Evolutionary conservation across 768 basidiomycete genomes (phyloP).

Genomic region (Paxillus involutus): DNA sequence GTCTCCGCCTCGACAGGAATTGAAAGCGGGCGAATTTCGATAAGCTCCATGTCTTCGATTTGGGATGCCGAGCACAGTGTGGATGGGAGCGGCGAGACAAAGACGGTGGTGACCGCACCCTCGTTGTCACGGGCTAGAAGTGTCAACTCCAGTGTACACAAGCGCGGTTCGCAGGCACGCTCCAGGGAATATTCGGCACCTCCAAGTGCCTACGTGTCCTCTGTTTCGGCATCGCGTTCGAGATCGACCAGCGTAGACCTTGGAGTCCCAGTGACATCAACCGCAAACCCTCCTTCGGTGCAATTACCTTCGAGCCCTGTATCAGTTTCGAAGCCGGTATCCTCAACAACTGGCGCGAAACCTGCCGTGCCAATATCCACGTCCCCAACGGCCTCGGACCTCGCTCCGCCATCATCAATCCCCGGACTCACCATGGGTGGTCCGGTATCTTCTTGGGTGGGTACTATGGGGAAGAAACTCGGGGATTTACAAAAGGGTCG

Average conservation of each 20-base stretch:
- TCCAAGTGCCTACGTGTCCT: not conserved
- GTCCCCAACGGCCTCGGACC: constrained; percentile 18
- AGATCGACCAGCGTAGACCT: constrained; percentile 8
- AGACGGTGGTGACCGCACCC: not conserved
- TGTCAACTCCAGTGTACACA: constrained; percentile 12
- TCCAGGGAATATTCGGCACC: not conserved
- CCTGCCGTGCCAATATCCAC: not conserved
- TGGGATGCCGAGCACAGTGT: constrained; percentile 29
- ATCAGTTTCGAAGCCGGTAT: not conserved
- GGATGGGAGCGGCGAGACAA: not conserved
- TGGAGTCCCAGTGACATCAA: constrained; percentile 6
- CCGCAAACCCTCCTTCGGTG: constrained; percentile 14
- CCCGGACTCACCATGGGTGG: constrained; percentile 17
- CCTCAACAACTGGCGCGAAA: not conserved
- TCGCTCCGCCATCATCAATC: no score
- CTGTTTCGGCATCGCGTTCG: not conserved
- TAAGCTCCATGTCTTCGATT: constrained; percentile 46
- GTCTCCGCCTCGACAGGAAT: constrained; percentile 22
- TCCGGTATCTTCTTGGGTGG: constrained; percentile 48
- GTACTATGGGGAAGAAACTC: constrained; percentile 59
- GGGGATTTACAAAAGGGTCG: constrained; percentile 54
- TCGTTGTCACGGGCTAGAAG: constrained; percentile 17
- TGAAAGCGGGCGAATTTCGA: constrained; percentile 39
- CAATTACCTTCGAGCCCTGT: not conserved
- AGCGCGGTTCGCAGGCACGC: constrained; percentile 7